Evolutionary conservation across 768 basidiomycete genomes (phyloP).

Genomic region (Sistotremastrum suecicum): DNA sequence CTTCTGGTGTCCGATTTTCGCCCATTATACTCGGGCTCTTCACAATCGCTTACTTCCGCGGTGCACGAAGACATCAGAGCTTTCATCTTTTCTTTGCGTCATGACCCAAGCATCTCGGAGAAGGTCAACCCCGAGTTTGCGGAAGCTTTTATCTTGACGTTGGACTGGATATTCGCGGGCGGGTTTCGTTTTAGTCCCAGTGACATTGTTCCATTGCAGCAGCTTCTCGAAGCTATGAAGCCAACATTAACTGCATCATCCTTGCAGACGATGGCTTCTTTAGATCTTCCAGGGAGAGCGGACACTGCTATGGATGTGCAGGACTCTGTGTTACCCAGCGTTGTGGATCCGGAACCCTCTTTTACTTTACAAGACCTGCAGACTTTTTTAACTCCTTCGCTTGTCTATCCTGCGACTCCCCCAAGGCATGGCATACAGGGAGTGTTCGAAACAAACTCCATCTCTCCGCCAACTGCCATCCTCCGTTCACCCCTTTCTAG

Average conservation of each 20-base stretch:
- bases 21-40: no score
- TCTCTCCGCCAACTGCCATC: conserved; percentile 58
- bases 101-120: no score
- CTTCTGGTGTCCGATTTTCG: no score
- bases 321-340: conserved; percentile 9
- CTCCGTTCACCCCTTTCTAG: conserved; percentile 62
- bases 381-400: conserved; percentile 27
- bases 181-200: no score
- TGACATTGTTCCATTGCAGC: no score
- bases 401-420: conserved; percentile 37
- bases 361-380: conserved; percentile 32
- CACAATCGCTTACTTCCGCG: no score
- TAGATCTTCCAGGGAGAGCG: no score
- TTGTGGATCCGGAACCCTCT: not conserved
- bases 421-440: conserved; percentile 36
- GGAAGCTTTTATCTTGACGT: no score
- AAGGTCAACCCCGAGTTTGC: no score
- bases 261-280: not conserved
- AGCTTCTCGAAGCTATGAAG: not conserved
- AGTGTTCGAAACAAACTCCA: conserved; percentile 45
- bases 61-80: no score
- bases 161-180: no score
- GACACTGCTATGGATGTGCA: conserved; percentile 17
- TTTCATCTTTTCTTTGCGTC: no score
- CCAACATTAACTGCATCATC: not conserved